These are phyloP conservation scores for Boletus tylopilopsis DNA, from an alignment of 768 basidiomycete genomes.

Conservation along the genomic window DNA sequence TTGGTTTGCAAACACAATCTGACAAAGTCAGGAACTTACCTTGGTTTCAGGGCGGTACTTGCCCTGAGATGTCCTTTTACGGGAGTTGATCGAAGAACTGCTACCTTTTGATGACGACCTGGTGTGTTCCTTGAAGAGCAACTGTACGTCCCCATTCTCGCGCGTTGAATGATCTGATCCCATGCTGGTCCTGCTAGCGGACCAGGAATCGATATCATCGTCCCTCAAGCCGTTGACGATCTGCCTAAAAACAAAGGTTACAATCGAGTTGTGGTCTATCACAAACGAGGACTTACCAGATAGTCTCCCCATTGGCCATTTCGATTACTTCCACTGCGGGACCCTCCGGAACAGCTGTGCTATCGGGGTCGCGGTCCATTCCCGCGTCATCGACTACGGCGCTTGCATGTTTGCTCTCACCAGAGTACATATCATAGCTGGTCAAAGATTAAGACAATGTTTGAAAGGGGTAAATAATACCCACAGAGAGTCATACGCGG, in stretches of 20 bases:
- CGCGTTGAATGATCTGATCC: constrained; percentile 65
- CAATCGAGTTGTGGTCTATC: neutral
- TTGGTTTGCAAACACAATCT: constrained; percentile 7
- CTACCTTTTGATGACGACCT: constrained; percentile 67
- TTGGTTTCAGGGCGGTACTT: constrained; percentile 78
- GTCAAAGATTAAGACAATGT: constrained; percentile 17
- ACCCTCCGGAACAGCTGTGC: constrained; percentile 37
- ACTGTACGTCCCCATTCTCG: constrained; percentile 50
- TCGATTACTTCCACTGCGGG: constrained; percentile 78
- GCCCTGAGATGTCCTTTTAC: constrained; percentile 53
- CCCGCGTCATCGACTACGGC: constrained; percentile 34
- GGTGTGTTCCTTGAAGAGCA: constrained; percentile 75
- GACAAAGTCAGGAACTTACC: constrained; percentile 40
- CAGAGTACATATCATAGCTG: constrained; percentile 80
- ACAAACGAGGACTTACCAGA: constrained; percentile 55
- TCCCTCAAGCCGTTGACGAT: constrained; percentile 83
- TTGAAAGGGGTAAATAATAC: constrained; percentile 29
- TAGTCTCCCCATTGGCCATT: constrained; percentile 82
- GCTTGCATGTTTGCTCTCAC: constrained; percentile 45
- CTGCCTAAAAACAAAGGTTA: constrained; percentile 42
- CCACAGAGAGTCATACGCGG: constrained; percentile 76
- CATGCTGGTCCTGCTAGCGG: constrained; percentile 66
- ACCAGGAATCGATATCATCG: constrained; percentile 66
- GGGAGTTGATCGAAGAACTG: constrained; percentile 51
- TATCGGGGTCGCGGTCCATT: constrained; percentile 18